Conservation (phyloP, 2,329 filamentous ascomycete genomes). For the Colletotrichum gloeosporioides region DNA sequence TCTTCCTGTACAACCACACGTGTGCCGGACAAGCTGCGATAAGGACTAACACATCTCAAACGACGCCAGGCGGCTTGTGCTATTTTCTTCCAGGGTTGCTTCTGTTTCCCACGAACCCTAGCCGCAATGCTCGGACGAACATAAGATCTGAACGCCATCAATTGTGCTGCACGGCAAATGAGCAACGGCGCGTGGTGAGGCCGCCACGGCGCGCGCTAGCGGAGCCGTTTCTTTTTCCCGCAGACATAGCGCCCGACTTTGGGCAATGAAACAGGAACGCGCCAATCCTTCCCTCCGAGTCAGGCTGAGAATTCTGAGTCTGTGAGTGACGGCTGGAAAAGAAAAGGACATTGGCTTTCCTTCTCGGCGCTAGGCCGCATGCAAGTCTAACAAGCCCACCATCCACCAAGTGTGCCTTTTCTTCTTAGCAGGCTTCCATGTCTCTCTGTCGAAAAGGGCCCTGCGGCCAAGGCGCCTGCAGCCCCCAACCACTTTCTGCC, state of each 20-base stretch:
- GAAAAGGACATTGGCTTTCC: not conserved
- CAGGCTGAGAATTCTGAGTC: not conserved
- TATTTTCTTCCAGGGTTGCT: not conserved
- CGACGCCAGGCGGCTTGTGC: constrained; percentile 1
- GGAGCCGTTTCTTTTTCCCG: constrained; percentile 4
- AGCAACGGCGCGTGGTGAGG: constrained; percentile 9
- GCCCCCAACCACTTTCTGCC: not conserved
- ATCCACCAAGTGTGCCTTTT: not conserved
- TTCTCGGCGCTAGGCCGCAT: not conserved
- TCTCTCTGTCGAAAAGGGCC: not conserved
- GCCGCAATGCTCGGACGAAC: constrained; percentile 1
- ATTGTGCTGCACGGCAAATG: not conserved
- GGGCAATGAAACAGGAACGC: constrained; percentile 7
- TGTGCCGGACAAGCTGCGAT: not conserved
- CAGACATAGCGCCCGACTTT: not conserved
- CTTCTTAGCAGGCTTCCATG: not conserved
- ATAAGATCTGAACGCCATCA: not conserved
- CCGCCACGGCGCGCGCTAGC: constrained; percentile 11
- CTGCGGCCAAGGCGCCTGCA: not conserved
- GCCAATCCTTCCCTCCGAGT: not conserved
- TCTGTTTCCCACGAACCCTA: not conserved
- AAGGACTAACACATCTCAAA: not conserved
- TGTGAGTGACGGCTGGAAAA: not conserved
- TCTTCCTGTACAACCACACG: not conserved
- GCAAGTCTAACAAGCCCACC: not conserved